Evolutionary conservation across 345 rosid genomes (phyloP), one percentile per base, ranked within the genome.

Genomic region (rapeseed (Brassica napus)): DNA sequence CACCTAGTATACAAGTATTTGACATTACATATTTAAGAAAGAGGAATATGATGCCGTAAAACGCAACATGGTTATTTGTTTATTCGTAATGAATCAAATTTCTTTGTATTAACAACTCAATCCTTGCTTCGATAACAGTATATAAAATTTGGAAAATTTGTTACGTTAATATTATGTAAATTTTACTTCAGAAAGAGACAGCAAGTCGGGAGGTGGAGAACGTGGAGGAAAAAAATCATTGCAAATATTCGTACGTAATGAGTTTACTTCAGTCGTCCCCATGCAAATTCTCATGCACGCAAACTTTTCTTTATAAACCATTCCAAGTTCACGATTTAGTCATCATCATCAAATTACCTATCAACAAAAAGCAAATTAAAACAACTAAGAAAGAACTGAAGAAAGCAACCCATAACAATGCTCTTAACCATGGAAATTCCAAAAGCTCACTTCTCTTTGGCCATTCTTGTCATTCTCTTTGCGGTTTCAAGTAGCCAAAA

Each of bases 251-350:
- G 34, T 26, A 26, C 16, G 35, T 61, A 61, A 61, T 7, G 35
- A 61, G 35, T 61, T 28, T 59, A 61, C 65, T 61, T 61, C 65
- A 28, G 24, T 23, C 24, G 12, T 4, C 6, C 34, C 65, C 35
- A 61, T 61, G 65, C 34, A 61, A 11, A 44, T 26, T 60, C 34
- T 60, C 65, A 60, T 60, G 65, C 65, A 61, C 65, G 8, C 8
- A 26, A 61, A 26, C 35, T 59, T 11, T 24, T n/a, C 64, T 59
- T 10, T 59, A 24, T 24, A 59, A 59, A 59, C 64, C 32, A 31
- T 23, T 10, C 31, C 64, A 24, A 10, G 64, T 24, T 24, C 64
- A 59, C 24, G 14, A 24, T 24, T 10, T 59, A 54, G 7, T 24
- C n/a, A 59, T 24, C 64, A 59, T 52, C 21, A 49, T 49, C 55